Percentiles rank a stretch among this genome's conserved stretches.
These are phyloP conservation scores for Themeda triandra DNA, from an alignment of 176 grass and related monocot species.

Conservation along the genomic window DNA sequence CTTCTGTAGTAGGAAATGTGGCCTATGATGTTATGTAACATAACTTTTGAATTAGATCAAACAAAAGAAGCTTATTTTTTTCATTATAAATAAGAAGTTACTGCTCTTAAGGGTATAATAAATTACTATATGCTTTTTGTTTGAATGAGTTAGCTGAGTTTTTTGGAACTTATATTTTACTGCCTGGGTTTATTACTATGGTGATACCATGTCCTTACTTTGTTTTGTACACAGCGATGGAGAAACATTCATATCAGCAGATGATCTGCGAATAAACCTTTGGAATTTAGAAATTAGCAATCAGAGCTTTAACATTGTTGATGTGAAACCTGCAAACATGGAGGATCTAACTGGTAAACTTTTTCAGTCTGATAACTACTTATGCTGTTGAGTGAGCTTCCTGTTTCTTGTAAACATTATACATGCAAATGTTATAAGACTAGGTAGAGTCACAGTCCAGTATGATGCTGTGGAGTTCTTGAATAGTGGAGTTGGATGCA, in stretches of 20 bases:
- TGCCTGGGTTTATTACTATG: conserved; percentile 9
- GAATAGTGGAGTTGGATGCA: neutral
- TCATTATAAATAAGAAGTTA: conserved; percentile 10
- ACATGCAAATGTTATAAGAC: conserved; percentile 25
- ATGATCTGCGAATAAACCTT: conserved; percentile 92
- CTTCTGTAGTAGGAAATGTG: neutral
- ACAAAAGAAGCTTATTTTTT: neutral
- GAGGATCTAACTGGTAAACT: conserved; percentile 86
- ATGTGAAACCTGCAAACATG: conserved; percentile 96
- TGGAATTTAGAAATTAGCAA: conserved; percentile 97
- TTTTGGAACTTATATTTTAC: conserved; percentile 9
- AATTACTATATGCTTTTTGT: neutral
- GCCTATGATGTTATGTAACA: neutral
- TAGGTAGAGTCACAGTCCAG: conserved; percentile 13
- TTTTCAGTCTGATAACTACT: neutral
- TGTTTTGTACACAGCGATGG: conserved; percentile 64
- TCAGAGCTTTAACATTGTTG: conserved; percentile 97
- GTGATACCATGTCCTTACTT: conserved; percentile 28
- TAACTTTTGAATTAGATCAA: neutral
- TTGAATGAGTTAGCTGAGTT: conserved; percentile 13
- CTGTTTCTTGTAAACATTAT: conserved; percentile 9
- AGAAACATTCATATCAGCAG: conserved; percentile 93
- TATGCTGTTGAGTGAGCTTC: neutral
- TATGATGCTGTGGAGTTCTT: conserved; percentile 18
- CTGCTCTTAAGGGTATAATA: neutral